Percentiles rank a stretch among this genome's conserved stretches.
phyloP scores from a whole-genome alignment of 2,329 filamentous ascomycete genomes.

The Cladophialophora bantiana region DNA sequence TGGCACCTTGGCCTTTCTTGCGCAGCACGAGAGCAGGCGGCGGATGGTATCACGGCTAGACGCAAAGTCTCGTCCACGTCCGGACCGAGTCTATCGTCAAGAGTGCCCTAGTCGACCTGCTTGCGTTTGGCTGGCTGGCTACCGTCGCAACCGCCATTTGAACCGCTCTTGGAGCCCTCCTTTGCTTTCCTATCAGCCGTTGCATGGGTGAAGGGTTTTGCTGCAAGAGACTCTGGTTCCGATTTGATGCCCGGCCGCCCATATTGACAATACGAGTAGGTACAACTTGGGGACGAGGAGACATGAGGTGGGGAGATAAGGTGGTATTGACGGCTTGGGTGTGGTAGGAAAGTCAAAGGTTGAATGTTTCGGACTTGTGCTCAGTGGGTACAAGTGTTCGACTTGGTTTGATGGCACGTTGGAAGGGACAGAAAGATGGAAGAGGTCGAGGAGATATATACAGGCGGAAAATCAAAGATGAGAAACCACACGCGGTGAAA shows the following conservation, averaged over 20 bases:
- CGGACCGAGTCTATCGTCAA: too few relatives aligned
- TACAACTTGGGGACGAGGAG: not conserved
- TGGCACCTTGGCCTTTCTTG: too few relatives aligned
- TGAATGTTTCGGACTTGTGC: too few relatives aligned
- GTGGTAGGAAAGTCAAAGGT: too few relatives aligned
- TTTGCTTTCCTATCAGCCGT: conserved; percentile 2
- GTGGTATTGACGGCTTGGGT: not conserved
- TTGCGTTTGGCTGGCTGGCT: not conserved
- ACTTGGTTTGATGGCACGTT: not conserved
- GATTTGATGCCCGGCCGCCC: not conserved
- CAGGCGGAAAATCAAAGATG: not conserved
- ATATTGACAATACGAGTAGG: not conserved
- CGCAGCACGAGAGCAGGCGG: too few relatives aligned
- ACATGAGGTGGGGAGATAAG: not conserved
- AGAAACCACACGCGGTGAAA: not conserved
- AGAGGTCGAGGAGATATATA: not conserved
- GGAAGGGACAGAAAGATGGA: not conserved
- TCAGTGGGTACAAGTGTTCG: too few relatives aligned
- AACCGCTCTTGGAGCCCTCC: not conserved
- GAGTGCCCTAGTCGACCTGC: too few relatives aligned
- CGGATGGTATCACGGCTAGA: too few relatives aligned
- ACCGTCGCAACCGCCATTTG: not conserved
- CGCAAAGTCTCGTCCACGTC: too few relatives aligned
- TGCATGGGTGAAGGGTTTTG: conserved; percentile 5
- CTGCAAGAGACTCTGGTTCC: not conserved